Evolutionary conservation across 2,329 filamentous ascomycete species (phyloP).

Genomic region (Aureobasidium musti): DNA sequence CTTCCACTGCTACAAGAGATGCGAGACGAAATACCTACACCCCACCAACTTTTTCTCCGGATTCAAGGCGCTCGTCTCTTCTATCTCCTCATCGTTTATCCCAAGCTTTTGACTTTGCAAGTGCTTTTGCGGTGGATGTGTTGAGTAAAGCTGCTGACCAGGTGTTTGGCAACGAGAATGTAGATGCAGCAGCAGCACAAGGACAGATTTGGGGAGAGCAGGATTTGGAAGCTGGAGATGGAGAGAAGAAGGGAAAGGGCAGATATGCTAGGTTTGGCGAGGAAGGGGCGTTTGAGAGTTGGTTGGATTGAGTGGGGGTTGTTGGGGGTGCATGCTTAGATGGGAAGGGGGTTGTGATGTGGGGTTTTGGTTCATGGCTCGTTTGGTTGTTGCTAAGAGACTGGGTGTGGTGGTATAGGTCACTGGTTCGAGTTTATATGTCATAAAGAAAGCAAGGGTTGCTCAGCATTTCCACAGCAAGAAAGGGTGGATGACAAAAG

Average conservation of each 20-base stretch:
- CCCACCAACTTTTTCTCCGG: neutral
- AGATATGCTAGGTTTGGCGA: slow-evolving; percentile 12
- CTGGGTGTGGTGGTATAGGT: too few species aligned
- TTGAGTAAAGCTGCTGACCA: neutral
- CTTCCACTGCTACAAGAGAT: neutral
- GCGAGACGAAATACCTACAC: slow-evolving; percentile 14
- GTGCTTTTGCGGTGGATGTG: neutral
- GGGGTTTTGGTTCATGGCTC: too few species aligned
- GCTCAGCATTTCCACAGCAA: too few species aligned
- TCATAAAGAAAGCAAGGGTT: too few species aligned
- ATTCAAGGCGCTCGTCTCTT: neutral
- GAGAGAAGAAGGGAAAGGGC: neutral
- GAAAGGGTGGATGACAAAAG: too few species aligned
- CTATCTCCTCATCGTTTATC: neutral
- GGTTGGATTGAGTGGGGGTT: slow-evolving; percentile 11
- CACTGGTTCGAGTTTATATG: too few species aligned
- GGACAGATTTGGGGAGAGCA: neutral
- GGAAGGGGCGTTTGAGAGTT: neutral
- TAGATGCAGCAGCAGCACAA: neutral
- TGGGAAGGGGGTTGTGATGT: too few species aligned
- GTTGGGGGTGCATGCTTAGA: too few species aligned
- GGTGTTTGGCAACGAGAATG: neutral
- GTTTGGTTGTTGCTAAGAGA: too few species aligned
- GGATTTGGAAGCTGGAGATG: slow-evolving; percentile 3
- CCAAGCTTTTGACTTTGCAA: neutral